Percentiles rank a stretch among this genome's conserved stretches.
Conservation (phyloP, 441 rosid genomes). For the Capsella rubella region DNA sequence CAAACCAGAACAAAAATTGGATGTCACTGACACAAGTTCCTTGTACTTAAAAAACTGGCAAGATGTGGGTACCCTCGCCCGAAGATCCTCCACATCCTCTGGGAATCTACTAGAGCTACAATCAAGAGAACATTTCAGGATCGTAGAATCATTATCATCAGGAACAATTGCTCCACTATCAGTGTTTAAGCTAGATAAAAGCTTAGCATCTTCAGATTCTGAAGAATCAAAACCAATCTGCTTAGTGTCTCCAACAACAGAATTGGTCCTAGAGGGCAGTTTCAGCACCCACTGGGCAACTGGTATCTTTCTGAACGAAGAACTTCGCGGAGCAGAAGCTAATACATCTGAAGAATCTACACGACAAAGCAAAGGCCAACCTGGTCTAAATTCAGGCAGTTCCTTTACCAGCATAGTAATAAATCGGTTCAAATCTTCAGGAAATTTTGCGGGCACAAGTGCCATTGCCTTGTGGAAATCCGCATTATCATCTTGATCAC, state of each 20-base stretch:
- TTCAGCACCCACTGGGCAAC: conserved; percentile 75
- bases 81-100: conserved; percentile 58
- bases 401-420: conserved; percentile 48
- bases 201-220: conserved; percentile 10
- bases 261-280: conserved; percentile 56
- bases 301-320: conserved; percentile 59
- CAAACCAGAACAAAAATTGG: conserved; percentile 65
- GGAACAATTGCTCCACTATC: conserved; percentile 48
- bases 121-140: conserved; percentile 48
- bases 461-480: conserved; percentile 49
- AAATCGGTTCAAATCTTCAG: conserved; percentile 48
- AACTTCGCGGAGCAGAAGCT: conserved; percentile 36
- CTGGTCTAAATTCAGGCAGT: conserved; percentile 61
- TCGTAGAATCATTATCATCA: conserved; percentile 41
- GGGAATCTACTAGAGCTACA: conserved; percentile 49
- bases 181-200: conserved; percentile 33
- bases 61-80: conserved; percentile 58
- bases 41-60: conserved; percentile 64
- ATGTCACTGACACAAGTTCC: conserved; percentile 68
- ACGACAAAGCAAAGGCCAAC: conserved; percentile 73
- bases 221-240: conserved; percentile 40
- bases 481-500: conserved; percentile 21
- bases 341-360: conserved; percentile 38
- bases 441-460: conserved; percentile 53
- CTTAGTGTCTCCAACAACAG: conserved; percentile 36